Evolutionary conservation across 371 early-diverging fungal species (phyloP).

Genomic region (Rhizopus delemar): DNA sequence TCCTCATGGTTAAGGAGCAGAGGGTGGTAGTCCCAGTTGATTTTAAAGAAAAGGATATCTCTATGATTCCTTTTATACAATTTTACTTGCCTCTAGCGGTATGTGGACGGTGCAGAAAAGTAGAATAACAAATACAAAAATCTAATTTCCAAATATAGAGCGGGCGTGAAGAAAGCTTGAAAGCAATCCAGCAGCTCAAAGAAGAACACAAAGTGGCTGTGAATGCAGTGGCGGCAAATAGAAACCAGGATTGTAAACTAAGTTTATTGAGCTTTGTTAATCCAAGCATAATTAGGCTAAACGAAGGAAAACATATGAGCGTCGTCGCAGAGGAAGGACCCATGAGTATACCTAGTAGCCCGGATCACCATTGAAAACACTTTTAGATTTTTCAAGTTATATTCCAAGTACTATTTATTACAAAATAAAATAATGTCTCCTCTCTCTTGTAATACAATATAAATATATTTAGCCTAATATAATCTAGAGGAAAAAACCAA

Average conservation of each 20-base stretch:
- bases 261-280: slow-evolving; percentile 16
- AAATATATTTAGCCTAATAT: too few species aligned
- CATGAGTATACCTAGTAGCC: slow-evolving; percentile 3
- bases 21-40: slow-evolving; percentile 13
- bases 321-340: slow-evolving; percentile 8
- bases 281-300: slow-evolving; percentile 12
- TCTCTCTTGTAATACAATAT: too few species aligned
- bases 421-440: too few species aligned
- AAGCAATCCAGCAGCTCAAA: slow-evolving; percentile 14
- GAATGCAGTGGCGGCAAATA: slow-evolving; percentile 5
- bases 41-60: slow-evolving; percentile 18
- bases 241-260: slow-evolving; percentile 12
- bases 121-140: slow-evolving; percentile 14
- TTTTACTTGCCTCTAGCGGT: slow-evolving; percentile 18
- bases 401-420: too few species aligned
- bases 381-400: too few species aligned
- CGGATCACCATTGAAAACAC: too few species aligned
- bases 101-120: slow-evolving; percentile 15
- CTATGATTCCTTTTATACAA: slow-evolving; percentile 10
- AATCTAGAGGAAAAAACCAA: too few species aligned
- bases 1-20: slow-evolving; percentile 20
- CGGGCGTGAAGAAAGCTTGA: slow-evolving; percentile 17
- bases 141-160: slow-evolving; percentile 16
- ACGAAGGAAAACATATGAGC: slow-evolving; percentile 9
- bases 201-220: slow-evolving; percentile 11